A percentile compares a stretch with the other conserved stretches of the same genome.
These are phyloP conservation scores for Erigeron philadelphicus DNA, from an alignment of 140 eudicot species.

Conservation along the genomic window DNA sequence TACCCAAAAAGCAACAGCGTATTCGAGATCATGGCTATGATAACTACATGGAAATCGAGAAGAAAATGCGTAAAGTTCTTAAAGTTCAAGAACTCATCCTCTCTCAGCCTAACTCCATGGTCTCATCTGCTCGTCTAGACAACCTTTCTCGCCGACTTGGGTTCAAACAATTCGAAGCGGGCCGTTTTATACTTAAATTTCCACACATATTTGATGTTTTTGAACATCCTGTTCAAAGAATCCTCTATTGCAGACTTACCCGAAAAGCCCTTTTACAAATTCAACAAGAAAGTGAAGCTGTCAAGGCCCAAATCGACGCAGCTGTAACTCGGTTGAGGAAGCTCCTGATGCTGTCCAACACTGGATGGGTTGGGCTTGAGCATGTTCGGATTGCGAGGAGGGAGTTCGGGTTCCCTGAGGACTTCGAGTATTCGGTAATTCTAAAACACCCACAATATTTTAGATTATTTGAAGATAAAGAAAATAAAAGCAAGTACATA, in stretches of 20 bases:
- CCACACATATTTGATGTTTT: slow-evolving; percentile 82
- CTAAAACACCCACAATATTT: slow-evolving; percentile 63
- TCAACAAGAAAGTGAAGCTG: slow-evolving; percentile 65
- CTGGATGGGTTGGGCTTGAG: slow-evolving; percentile 54
- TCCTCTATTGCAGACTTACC: slow-evolving; percentile 70
- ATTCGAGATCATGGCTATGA: slow-evolving; percentile 77
- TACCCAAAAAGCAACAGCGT: slow-evolving; percentile 67
- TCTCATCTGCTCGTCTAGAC: slow-evolving; percentile 67
- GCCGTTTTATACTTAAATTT: slow-evolving; percentile 60
- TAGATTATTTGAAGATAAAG: slow-evolving; percentile 67
- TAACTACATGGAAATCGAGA: slow-evolving; percentile 87
- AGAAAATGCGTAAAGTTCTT: slow-evolving; percentile 70
- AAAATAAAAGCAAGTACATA: slow-evolving; percentile 56
- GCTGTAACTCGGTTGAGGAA: slow-evolving; percentile 61
- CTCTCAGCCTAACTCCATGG: slow-evolving; percentile 56
- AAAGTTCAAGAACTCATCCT: slow-evolving; percentile 78
- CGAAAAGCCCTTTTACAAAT: slow-evolving; percentile 63
- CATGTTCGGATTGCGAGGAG: slow-evolving; percentile 61
- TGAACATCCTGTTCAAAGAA: slow-evolving; percentile 92
- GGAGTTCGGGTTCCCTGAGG: slow-evolving; percentile 89
- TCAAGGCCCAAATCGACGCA: slow-evolving; percentile 52
- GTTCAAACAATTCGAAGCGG: slow-evolving; percentile 70
- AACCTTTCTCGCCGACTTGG: slow-evolving; percentile 61
- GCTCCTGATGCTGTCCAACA: slow-evolving; percentile 67
- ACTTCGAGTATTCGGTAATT: slow-evolving; percentile 68